Conservation (phyloP, 2,329 filamentous ascomycete genomes). For the Xylaria sp. region DNA sequence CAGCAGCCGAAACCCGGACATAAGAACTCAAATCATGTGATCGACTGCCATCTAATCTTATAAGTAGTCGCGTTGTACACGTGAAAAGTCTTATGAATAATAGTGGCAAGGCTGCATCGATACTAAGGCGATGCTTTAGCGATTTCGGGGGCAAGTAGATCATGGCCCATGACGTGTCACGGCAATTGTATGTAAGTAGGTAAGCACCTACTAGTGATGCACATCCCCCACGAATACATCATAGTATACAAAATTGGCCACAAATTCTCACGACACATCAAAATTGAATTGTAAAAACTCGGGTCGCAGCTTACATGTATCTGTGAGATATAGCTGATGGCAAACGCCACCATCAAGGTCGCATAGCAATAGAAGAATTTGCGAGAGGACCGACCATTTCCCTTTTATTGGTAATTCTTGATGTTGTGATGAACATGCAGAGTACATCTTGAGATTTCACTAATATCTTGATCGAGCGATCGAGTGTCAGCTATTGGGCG, state of each 20-base stretch:
- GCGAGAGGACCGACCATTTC: too few relatives aligned
- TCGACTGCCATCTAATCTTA: background rate
- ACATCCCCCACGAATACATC: conserved; percentile 9
- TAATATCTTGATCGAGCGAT: background rate
- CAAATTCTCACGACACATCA: conserved; percentile 5
- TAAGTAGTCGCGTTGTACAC: background rate
- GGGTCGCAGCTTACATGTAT: background rate
- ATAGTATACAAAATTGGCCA: background rate
- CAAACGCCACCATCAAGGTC: background rate
- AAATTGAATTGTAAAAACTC: background rate
- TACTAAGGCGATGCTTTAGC: background rate
- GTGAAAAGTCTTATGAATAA: background rate
- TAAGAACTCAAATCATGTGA: background rate
- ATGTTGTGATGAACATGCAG: conserved; percentile 4
- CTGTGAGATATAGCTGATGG: background rate
- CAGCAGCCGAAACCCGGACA: background rate
- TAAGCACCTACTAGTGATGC: background rate
- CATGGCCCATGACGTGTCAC: conserved; percentile 20
- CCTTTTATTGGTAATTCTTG: background rate
- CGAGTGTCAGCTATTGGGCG: conserved; percentile 15
- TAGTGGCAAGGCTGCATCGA: background rate
- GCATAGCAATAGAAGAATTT: too few relatives aligned
- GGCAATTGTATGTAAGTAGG: background rate
- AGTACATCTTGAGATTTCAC: background rate
- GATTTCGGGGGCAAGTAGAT: background rate